Conservation (phyloP, 441 rosid species). For the Gossypium aridum region DNA sequence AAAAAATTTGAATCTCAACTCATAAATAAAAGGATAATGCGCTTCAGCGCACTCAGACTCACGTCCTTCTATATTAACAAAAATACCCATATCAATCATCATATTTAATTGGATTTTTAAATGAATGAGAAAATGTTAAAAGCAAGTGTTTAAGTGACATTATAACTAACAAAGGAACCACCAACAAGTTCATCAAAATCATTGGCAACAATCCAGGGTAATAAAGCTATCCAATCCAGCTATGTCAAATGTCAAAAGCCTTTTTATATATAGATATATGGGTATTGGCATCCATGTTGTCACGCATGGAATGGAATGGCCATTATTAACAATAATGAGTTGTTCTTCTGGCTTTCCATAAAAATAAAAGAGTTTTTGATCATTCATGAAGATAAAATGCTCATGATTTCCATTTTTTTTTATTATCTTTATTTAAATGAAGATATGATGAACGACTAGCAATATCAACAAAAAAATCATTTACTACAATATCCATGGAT, state of each 20-base stretch:
- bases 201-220: neutral
- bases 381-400: neutral
- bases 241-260: neutral
- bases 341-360: neutral
- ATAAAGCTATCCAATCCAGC: neutral
- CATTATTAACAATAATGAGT: neutral
- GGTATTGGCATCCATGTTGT: neutral
- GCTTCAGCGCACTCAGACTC: fast-evolving
- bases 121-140: neutral
- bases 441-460: neutral
- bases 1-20: too few relatives aligned
- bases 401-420: neutral
- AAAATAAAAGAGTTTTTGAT: neutral
- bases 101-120: too few relatives aligned
- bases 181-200: neutral
- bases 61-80: fast-evolving
- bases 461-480: too few relatives aligned
- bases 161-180: neutral
- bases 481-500: too few relatives aligned
- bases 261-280: neutral
- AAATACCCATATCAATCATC: fast-evolving
- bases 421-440: neutral
- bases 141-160: neutral
- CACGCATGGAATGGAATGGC: neutral
- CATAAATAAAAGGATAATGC: too few relatives aligned